Base-by-base conservation (phyloP, 441 rosid genomes). In the Aleurites moluccanus region DNA sequence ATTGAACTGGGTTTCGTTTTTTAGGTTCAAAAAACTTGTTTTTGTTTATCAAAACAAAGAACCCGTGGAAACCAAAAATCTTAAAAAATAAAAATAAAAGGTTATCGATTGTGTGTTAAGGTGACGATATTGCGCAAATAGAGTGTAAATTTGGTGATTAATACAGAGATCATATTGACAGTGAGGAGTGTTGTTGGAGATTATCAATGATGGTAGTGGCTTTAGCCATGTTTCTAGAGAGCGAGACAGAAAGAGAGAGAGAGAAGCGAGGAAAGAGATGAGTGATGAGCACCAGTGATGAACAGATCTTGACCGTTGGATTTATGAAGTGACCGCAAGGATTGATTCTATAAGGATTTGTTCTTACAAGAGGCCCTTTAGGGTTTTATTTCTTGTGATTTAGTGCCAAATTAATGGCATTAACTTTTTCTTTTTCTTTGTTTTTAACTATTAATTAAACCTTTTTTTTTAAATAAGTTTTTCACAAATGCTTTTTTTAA, bases 251-350 rank as follows among this genome's bases (percentile, higher is more conserved):
- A 13, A 33, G 60, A 69, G 49, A 65, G 50, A 66, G 50, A 23
- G 71, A 68, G 55, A 45, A 70, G 80, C 30, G 83, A 47, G 70
- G 64, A n/a, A 76, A 67, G 63, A 45, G 65, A 70, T 38, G 83
- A 79, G 80, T 86, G 83, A 86, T 81, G 82, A 85, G 85, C 84
- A 70, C 77, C 15, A 77, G 64, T 42, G 16, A 52, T 68, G 75
- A 82, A 68, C 23, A 44, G 75, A 77, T 77, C 69, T 38, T 49
- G 10, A 20, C 86, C 88, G 85, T 86, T 72, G 77, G 80, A 87
- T 83, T 21, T 15, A 1, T 53, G 25, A 60, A 60, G 14, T 63
- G 80, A 87, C 84, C 85, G 85, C 49, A 10, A 9, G 47, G 84
- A 86, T 86, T 71, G 73, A 75, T 77, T 78, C 76, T 14, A 18